Percentiles rank a stretch among this genome's conserved stretches.
phyloP scores from a whole-genome alignment of 768 basidiomycete genomes.

The Mycena chlorophos region DNA sequence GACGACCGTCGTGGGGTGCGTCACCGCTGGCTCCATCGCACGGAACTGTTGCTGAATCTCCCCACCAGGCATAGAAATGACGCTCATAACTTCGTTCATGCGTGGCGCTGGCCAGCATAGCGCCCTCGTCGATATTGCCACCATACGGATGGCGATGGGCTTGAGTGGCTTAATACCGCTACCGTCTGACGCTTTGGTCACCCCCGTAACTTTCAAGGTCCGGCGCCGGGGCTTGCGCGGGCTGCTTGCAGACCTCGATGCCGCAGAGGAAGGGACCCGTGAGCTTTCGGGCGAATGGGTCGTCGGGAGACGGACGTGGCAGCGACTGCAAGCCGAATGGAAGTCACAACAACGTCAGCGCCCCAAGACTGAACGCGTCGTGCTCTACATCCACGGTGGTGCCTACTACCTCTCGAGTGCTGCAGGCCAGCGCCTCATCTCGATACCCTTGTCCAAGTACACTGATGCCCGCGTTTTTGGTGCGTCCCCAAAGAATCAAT shows the following conservation, averaged over 20 bases:
- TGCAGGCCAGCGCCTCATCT: conserved; percentile 85
- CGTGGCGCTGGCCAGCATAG: conserved; percentile 81
- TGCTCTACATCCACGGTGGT: conserved; percentile 96
- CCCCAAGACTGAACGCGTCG: conserved; percentile 67
- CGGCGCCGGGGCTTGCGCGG: conserved; percentile 71
- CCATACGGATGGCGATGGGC: conserved; percentile 67
- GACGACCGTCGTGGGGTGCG: conserved; percentile 80
- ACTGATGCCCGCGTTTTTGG: conserved; percentile 86
- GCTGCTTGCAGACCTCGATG: conserved; percentile 75
- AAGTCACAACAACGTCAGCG: conserved; percentile 42
- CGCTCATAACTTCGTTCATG: conserved; percentile 81
- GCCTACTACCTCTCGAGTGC: conserved; percentile 94
- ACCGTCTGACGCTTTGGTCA: conserved; percentile 90
- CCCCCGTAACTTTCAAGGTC: conserved; percentile 90
- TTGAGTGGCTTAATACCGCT: conserved; percentile 81
- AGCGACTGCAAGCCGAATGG: conserved; percentile 80
- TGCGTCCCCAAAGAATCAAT: conserved; percentile 24
- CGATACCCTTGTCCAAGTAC: conserved; percentile 87
- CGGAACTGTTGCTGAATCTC: not conserved
- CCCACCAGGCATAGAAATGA: conserved; percentile 73
- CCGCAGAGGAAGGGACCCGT: conserved; percentile 69
- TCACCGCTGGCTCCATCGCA: not conserved
- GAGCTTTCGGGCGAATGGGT: conserved; percentile 96
- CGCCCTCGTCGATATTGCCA: conserved; percentile 76
- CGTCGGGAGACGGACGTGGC: conserved; percentile 91